Evolutionary conservation across 805 yeast species (phyloP).

Genomic region (Millerago galiae): DNA sequence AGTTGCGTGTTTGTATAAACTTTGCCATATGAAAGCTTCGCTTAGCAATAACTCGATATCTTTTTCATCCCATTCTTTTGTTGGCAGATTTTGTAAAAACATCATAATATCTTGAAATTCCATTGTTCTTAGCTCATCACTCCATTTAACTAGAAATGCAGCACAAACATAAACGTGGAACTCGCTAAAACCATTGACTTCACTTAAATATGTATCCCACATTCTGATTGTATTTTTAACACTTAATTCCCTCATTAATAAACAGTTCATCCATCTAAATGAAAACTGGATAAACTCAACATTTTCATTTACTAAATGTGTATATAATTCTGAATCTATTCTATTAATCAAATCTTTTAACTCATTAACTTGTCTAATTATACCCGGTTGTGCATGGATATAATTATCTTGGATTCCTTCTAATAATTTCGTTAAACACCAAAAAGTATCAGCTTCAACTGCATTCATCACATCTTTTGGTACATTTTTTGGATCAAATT

Average conservation of each 20-base stretch:
- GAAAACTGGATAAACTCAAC: conserved; percentile 95
- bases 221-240: conserved; percentile 76
- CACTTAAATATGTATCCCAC: conserved; percentile 95
- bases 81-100: conserved; percentile 87
- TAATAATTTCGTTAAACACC: conserved; percentile 88
- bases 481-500: conserved; percentile 54
- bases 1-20: conserved; percentile 79
- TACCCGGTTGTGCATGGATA: conserved; percentile 98
- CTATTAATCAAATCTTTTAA: conserved; percentile 70
- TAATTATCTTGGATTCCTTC: conserved; percentile 96
- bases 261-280: conserved; percentile 98
- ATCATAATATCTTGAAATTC: conserved; percentile 94
- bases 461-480: conserved; percentile 55
- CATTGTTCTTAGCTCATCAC: conserved; percentile 68
- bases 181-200: conserved; percentile 73
- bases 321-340: conserved; percentile 67
- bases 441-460: conserved; percentile 92
- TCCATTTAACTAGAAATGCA: conserved; percentile 87
- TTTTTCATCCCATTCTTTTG: conserved; percentile 76
- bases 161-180: conserved; percentile 98
- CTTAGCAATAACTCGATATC: conserved; percentile 88
- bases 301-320: conserved; percentile 72
- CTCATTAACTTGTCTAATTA: conserved; percentile 81
- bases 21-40: conserved; percentile 97
- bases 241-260: conserved; percentile 87